Evolutionary conservation across 345 rosid genomes (phyloP).

Genomic region (Lepidium sativum): DNA sequence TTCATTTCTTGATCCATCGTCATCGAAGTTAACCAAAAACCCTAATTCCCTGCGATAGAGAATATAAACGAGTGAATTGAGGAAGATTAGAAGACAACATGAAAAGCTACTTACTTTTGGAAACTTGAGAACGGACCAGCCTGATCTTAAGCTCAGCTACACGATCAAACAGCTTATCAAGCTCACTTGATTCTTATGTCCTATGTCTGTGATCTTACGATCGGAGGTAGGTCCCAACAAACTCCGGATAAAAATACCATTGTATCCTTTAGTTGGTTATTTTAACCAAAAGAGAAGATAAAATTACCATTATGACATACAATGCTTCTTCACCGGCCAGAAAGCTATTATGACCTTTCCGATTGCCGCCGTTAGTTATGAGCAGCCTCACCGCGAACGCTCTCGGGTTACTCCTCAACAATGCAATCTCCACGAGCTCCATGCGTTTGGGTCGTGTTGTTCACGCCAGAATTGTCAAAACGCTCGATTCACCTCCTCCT

Average conservation of each 20-base stretch:
- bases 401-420: slow-evolving; percentile 38
- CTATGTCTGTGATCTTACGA: neutral
- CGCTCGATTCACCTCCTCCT: slow-evolving; percentile 39
- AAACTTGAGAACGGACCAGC: neutral
- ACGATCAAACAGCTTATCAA: neutral
- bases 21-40: slow-evolving; percentile 5
- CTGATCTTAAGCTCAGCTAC: neutral
- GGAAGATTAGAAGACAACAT: neutral
- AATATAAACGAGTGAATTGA: neutral
- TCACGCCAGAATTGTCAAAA: slow-evolving; percentile 51
- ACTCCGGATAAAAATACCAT: neutral
- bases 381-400: slow-evolving; percentile 32
- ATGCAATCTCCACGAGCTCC: slow-evolving; percentile 47
- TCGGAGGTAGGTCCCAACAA: neutral
- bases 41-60: slow-evolving; percentile 18
- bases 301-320: slow-evolving; percentile 2
- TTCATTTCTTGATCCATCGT: slow-evolving; percentile 12
- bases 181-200: neutral
- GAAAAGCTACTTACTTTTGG: neutral
- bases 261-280: neutral
- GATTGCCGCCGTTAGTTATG: slow-evolving; percentile 34
- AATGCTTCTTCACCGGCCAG: neutral
- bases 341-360: slow-evolving; percentile 2
- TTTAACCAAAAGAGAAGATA: neutral
- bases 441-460: slow-evolving; percentile 48